Base-by-base conservation (phyloP, 805 yeast species). In the Saturnispora hagleri region DNA sequence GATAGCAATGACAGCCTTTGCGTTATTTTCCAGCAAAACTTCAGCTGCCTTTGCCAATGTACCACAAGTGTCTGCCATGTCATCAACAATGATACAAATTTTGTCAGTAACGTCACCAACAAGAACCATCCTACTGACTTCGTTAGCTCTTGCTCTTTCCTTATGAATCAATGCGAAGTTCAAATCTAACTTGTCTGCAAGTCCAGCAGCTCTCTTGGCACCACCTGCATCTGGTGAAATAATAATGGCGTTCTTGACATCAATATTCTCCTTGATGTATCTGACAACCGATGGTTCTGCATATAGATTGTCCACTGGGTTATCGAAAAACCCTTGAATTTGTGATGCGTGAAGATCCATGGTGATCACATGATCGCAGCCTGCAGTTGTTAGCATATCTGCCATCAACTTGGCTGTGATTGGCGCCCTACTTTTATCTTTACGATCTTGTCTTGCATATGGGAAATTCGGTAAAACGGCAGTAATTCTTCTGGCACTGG, bases 141-240 rank as follows among this genome's bases (percentile, higher is more conserved):
- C 93, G 63, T 86, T 86, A 28, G 93, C 93, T 56, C 83, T 75
- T 24, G 85, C 87, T 66, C 95, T 75, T 69, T 86, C 95, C 66
- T 86, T 86, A 68, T 86, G 93, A 59, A 86, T 86, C 68, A 86
- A 77, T 22, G 93, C 93, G 69, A 86, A 86, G 63, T 84, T 84
- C 64, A 84, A 71, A 66, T 86, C 93, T 57, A 86, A 69, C 55
- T 84, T 76, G 65, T 86, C 93, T 49, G 93, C 93, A 57, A 86
- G 71, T 9, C 85, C 82, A 9, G 93, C 93, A n/a, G 87, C 93
- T 70, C 95, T 77, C 64, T 86, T 86, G 53, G 93, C 93, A 56
- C 95, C 95, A 65, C 95, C 95, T 7, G 93, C 95, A 70, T 86
- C 95, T 5, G 95, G 95, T 1, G 93, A 86, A 17, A 86, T 80